These are phyloP conservation scores for Neophaeococcomyces aloes DNA, from an alignment of 2,329 filamentous ascomycete species.

Conservation along the genomic window DNA sequence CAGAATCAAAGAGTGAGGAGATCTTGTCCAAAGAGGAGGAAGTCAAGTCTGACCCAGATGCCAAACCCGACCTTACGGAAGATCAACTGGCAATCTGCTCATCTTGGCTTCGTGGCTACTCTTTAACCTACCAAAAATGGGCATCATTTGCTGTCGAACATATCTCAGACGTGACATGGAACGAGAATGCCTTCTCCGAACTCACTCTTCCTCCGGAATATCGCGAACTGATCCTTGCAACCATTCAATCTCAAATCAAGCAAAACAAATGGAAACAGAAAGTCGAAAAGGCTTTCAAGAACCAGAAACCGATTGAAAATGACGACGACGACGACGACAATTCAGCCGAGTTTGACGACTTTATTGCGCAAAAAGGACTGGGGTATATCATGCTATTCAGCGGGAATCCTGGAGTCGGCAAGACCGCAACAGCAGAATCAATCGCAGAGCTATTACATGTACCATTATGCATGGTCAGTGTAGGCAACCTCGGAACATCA, in stretches of 20 bases:
- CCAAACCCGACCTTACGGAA: conserved; percentile 5
- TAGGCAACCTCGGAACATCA: conserved; percentile 38
- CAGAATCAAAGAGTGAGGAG: background rate
- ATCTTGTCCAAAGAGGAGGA: background rate
- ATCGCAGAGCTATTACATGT: conserved; percentile 23
- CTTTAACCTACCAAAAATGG: conserved; percentile 6
- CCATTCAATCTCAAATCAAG: conserved; percentile 21
- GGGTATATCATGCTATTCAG: conserved; percentile 37
- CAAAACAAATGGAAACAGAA: conserved; percentile 11
- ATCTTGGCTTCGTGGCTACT: conserved; percentile 8
- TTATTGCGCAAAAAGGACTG: conserved; percentile 33
- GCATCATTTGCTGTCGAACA: conserved; percentile 21
- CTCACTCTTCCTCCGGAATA: conserved; percentile 24
- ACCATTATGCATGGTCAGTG: conserved; percentile 42
- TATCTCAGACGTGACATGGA: conserved; percentile 24
- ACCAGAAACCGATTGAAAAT: conserved; percentile 6
- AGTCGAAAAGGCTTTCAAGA: conserved; percentile 6
- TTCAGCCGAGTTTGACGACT: conserved; percentile 6
- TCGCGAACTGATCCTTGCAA: conserved; percentile 24
- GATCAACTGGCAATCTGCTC: conserved; percentile 7
- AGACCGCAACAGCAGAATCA: conserved; percentile 41
- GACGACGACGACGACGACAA: conserved; percentile 1
- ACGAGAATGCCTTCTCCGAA: conserved; percentile 23
- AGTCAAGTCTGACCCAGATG: background rate
- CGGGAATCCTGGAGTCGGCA: conserved; percentile 44